Conservation (phyloP, 2,329 filamentous ascomycete species). For the Diplocarpon mali region DNA sequence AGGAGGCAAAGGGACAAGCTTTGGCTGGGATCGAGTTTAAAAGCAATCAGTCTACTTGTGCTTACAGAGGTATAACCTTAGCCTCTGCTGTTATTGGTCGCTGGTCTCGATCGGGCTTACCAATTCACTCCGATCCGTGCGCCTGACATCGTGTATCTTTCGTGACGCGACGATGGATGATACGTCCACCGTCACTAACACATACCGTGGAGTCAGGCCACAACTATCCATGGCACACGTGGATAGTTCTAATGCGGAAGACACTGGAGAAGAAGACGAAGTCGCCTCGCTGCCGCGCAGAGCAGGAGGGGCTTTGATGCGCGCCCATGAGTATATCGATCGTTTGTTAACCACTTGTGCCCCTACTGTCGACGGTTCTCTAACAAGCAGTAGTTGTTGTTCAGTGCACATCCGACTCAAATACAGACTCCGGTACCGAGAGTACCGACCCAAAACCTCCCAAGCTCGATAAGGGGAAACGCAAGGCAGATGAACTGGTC, state of each 20-base stretch:
- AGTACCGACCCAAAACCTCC: background rate
- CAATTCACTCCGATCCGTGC: background rate
- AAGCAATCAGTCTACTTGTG: too few relatives aligned
- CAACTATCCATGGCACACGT: background rate
- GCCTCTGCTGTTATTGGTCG: too few relatives aligned
- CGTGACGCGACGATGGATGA: background rate
- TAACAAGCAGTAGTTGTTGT: slow-evolving; percentile 16
- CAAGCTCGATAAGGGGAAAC: slow-evolving; percentile 15
- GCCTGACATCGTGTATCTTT: background rate
- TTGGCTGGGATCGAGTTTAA: too few relatives aligned
- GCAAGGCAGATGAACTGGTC: slow-evolving; percentile 29
- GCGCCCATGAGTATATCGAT: slow-evolving; percentile 22
- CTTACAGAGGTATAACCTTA: too few relatives aligned
- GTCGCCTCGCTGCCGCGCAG: background rate
- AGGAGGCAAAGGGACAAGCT: too few relatives aligned
- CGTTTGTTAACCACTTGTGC: slow-evolving; percentile 9
- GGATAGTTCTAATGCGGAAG: too few relatives aligned
- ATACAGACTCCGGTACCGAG: slow-evolving; percentile 16
- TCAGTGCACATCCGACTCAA: slow-evolving; percentile 9
- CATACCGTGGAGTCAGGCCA: background rate
- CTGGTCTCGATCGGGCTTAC: background rate
- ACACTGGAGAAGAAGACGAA: background rate
- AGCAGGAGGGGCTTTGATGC: slow-evolving; percentile 1
- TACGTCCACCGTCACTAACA: background rate
- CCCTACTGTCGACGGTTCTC: background rate